Conservation (phyloP, 108 stramenopile species). For the Cyclotella choctawhatcheeana region DNA sequence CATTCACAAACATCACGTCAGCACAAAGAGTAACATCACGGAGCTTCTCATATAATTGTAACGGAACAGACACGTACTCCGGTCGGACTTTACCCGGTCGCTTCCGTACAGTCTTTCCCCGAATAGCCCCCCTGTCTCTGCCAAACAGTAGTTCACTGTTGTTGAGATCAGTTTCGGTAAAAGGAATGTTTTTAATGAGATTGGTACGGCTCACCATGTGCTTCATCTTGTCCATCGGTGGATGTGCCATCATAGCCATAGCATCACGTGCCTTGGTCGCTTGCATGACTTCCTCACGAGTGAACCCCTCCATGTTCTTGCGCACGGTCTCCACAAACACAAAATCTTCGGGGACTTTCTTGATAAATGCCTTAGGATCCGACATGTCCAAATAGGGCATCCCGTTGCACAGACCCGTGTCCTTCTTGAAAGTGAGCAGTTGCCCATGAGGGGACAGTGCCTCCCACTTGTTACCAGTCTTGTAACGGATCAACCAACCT, state of each 20-base stretch:
- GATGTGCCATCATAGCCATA: conserved; percentile 2
- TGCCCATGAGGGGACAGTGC: neutral
- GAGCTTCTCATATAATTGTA: conserved; percentile 14
- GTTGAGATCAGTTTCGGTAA: neutral
- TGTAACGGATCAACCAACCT: neutral
- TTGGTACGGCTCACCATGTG: conserved; percentile 1
- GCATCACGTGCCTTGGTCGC: neutral
- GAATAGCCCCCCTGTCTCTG: conserved; percentile 14
- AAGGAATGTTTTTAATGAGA: conserved; percentile 6
- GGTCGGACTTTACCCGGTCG: conserved; percentile 15
- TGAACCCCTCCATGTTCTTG: conserved; percentile 10
- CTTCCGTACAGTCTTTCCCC: conserved; percentile 31
- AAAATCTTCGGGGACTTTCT: neutral
- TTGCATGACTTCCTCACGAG: conserved; percentile 7
- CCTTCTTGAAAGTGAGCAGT: neutral
- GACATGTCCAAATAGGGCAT: conserved; percentile 1
- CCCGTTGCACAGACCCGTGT: too few relatives aligned
- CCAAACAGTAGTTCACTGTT: conserved; percentile 32
- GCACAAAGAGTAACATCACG: conserved; percentile 26
- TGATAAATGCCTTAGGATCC: neutral
- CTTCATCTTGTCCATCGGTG: conserved; percentile 10
- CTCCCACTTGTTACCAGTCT: neutral
- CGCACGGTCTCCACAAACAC: conserved; percentile 7
- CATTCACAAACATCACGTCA: conserved; percentile 53
- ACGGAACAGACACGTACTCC: conserved; percentile 20